Conservation (phyloP, 1,284 basidiomycete genomes). For the Ustilago sp. region DNA sequence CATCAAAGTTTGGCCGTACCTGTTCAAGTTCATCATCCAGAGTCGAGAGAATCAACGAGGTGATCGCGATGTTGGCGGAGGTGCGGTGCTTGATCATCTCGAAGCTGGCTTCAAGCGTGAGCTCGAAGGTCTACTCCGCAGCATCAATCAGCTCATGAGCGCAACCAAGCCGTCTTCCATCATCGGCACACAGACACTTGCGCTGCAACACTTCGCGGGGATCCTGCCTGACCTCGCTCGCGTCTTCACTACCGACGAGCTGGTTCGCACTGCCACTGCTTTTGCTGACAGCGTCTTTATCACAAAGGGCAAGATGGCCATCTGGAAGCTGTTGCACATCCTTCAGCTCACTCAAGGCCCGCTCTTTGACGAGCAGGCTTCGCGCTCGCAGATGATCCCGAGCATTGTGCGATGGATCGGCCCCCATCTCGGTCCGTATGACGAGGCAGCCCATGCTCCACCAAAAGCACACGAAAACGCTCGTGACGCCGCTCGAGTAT, state of each 20-base stretch:
- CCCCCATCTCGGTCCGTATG: slow-evolving; percentile 91
- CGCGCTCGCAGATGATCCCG: slow-evolving; percentile 84
- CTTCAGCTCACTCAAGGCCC: slow-evolving; percentile 88
- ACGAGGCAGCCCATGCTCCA: slow-evolving; percentile 69
- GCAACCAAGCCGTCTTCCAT: slow-evolving; percentile 82
- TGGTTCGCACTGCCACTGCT: slow-evolving; percentile 75
- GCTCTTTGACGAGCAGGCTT: slow-evolving; percentile 84
- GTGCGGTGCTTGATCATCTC: slow-evolving; percentile 84
- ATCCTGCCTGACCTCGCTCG: slow-evolving; percentile 82
- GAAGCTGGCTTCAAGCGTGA: slow-evolving; percentile 83
- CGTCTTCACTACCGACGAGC: slow-evolving; percentile 60
- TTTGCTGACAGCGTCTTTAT: slow-evolving; percentile 87
- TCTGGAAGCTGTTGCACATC: slow-evolving; percentile 94
- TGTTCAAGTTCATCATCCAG: slow-evolving; percentile 91
- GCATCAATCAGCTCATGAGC: slow-evolving; percentile 90
- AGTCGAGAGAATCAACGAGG: slow-evolving; percentile 87
- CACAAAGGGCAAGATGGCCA: slow-evolving; percentile 84
- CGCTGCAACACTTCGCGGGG: slow-evolving; percentile 89
- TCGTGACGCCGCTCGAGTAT: slow-evolving; percentile 76
- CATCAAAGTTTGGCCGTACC: slow-evolving; percentile 95
- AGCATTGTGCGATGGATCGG: slow-evolving; percentile 92
- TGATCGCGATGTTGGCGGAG: slow-evolving; percentile 76
- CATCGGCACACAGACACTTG: slow-evolving; percentile 86
- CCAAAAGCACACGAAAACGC: slow-evolving; percentile 49
- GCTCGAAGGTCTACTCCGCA: slow-evolving; percentile 75